Evolutionary conservation across 495 filamentous ascomycete genomes (phyloP), one percentile per base, ranked within the genome.

Genomic region (Neurospora discreta): DNA sequence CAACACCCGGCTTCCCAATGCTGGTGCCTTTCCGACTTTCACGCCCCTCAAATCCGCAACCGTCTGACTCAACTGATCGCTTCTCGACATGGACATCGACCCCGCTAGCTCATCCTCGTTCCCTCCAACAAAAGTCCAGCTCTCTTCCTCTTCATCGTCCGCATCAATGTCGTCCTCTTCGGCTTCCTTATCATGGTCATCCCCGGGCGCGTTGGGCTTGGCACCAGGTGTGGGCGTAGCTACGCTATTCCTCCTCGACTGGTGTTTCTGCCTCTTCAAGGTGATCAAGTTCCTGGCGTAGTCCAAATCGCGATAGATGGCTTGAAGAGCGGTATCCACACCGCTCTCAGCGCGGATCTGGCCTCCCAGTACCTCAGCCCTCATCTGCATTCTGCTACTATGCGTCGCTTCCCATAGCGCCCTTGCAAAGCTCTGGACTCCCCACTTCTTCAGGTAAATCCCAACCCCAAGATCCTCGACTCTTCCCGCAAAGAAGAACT

Each of bases 401-500:
- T 94, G 89, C 6, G 93, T 95, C 8, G 91, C 93, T 78, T 95
- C 91, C 95, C 93, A 97, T n/a, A 99, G 78, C 2, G 95, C 93
- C 43, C 92, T 85, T 9, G 91, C 90, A 74, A 99, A 95, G 41
- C 90, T 85, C 71, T 85, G 90, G 58, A 91, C 89, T 38, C 97
- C 98, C 77, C 97, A 86, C 81, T 92, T 96, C 82, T 91, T 93
- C 79, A 99, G 85, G 77, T 88, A 94, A 68, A 97, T 90, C 3
- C 95, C 95, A 11, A 98, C 95, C 3, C 95, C 94, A 5, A 99
- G 81, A 76, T 97, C 94, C 79, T 98, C 94, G 5, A 98, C 89
- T 0, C 95, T 88, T 16, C 85, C 87, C 3, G 93, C 95, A 77
- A 95, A 98, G 84, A 99, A 99, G 84, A 92, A 97, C 77, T 99